phyloP scores from a whole-genome alignment of 306 rosid species.

The Echinosophora koreensis region DNA sequence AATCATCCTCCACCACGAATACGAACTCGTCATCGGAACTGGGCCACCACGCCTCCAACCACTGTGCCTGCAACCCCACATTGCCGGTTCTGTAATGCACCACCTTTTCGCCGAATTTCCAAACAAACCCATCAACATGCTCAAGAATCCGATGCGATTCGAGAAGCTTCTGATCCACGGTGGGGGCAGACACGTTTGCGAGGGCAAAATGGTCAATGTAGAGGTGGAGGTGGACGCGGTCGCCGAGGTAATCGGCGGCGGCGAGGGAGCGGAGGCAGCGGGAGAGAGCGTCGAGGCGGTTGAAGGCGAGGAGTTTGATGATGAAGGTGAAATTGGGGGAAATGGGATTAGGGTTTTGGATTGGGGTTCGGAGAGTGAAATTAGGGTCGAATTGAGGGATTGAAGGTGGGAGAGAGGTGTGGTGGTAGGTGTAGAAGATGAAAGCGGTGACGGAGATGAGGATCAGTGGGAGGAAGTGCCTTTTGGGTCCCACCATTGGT shows the following conservation, averaged over 20 bases:
- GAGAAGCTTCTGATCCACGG: slow-evolving; percentile 49
- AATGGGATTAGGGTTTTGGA: slow-evolving; percentile 30
- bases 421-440: slow-evolving; percentile 61
- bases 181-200: slow-evolving; percentile 40
- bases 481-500: slow-evolving; percentile 72
- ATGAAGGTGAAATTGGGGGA: slow-evolving; percentile 61
- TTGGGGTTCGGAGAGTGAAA: slow-evolving; percentile 46
- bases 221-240: slow-evolving; percentile 77
- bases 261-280: slow-evolving; percentile 92
- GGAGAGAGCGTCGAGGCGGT: slow-evolving; percentile 77
- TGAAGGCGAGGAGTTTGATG: slow-evolving; percentile 80
- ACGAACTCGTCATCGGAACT: slow-evolving; percentile 79
- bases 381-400: slow-evolving; percentile 51
- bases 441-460: slow-evolving; percentile 57
- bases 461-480: slow-evolving; percentile 68
- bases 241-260: slow-evolving; percentile 82
- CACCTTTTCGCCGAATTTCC: slow-evolving; percentile 84
- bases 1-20: slow-evolving; percentile 88
- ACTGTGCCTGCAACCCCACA: slow-evolving; percentile 93
- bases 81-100: slow-evolving; percentile 83
- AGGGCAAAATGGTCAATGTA: slow-evolving; percentile 70
- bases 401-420: slow-evolving; percentile 60
- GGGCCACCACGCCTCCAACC: slow-evolving; percentile 99
- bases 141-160: slow-evolving; percentile 74
- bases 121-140: slow-evolving; percentile 68